These are phyloP conservation scores for Coprinopsis marcescibilis DNA, from an alignment of 768 basidiomycete species.

Conservation along the genomic window DNA sequence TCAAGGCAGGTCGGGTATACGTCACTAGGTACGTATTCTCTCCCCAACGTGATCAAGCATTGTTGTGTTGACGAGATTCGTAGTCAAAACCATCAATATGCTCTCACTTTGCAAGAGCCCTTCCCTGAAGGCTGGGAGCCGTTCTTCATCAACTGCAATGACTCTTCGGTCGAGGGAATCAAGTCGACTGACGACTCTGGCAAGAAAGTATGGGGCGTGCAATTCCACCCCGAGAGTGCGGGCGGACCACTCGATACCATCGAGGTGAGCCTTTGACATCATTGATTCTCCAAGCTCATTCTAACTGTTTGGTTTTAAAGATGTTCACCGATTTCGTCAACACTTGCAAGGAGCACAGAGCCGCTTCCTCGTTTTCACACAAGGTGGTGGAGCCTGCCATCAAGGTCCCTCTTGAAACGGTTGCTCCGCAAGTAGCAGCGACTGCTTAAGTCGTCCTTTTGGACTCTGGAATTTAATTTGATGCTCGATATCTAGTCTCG, in stretches of 20 bases:
- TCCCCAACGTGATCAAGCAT: not conserved
- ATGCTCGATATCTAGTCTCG: not conserved
- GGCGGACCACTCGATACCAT: conserved; percentile 99
- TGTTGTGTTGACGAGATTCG: conserved; percentile 2
- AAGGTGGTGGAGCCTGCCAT: conserved; percentile 19
- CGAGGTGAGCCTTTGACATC: conserved; percentile 53
- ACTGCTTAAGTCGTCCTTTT: too few species aligned
- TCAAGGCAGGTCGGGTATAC: conserved; percentile 94
- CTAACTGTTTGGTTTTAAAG: conserved; percentile 30
- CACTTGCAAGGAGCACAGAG: conserved; percentile 56
- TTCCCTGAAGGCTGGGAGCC: conserved; percentile 98
- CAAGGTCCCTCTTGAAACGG: conserved; percentile 17
- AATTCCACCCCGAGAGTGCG: conserved; percentile 98
- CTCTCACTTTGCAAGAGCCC: conserved; percentile 87
- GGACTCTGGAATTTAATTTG: not conserved
- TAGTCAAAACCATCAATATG: conserved; percentile 98
- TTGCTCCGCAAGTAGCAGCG: conserved; percentile 11
- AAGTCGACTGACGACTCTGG: conserved; percentile 89
- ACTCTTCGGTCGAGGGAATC: conserved; percentile 98
- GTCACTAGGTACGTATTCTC: conserved; percentile 68
- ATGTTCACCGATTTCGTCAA: conserved; percentile 93
- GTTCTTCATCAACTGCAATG: conserved; percentile 99
- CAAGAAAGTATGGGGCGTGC: conserved; percentile 94
- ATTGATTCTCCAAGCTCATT: not conserved
- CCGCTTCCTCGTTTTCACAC: conserved; percentile 9